Percentiles rank a stretch among this genome's conserved stretches.
These are phyloP conservation scores for Apiotrichum domesticum DNA, from an alignment of 1,284 basidiomycete genomes.

Conservation along the genomic window DNA sequence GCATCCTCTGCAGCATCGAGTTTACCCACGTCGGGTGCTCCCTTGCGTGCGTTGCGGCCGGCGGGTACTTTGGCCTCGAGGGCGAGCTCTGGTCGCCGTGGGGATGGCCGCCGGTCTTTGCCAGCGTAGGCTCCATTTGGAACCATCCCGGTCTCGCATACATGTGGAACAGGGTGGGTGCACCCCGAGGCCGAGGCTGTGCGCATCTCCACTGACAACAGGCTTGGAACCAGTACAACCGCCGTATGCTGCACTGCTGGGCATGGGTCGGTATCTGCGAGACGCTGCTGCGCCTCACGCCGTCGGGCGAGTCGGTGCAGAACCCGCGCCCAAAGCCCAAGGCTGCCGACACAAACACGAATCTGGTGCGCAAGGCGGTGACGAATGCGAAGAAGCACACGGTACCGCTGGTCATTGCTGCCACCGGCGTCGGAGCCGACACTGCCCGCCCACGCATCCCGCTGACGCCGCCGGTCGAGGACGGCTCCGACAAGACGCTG, in stretches of 20 bases:
- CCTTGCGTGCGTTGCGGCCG: constrained; percentile 20
- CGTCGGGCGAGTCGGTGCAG: constrained; percentile 20
- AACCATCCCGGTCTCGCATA: constrained; percentile 30
- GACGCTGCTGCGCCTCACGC: constrained; percentile 33
- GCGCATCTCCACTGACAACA: constrained; percentile 10
- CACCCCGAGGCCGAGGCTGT: too few species aligned
- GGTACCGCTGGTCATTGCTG: not conserved
- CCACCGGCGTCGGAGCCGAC: too few species aligned
- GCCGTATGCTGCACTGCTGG: constrained; percentile 31
- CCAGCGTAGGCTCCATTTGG: constrained; percentile 26
- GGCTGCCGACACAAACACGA: not conserved
- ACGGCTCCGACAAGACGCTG: not conserved
- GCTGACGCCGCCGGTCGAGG: not conserved
- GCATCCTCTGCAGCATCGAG: constrained; percentile 25
- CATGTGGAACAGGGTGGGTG: constrained; percentile 40
- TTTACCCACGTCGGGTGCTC: constrained; percentile 13
- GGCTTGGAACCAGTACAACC: constrained; percentile 40
- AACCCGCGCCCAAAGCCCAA: constrained; percentile 4
- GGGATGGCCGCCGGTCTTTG: constrained; percentile 42
- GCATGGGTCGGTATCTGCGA: constrained; percentile 39
- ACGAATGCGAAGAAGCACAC: not conserved
- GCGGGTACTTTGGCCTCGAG: constrained; percentile 29
- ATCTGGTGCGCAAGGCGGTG: not conserved
- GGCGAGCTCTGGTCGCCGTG: constrained; percentile 36
- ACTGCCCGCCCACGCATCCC: not conserved